Percentiles rank a stretch among this genome's conserved stretches.
These are phyloP conservation scores for Podospora sp. DNA, from an alignment of 495 filamentous ascomycete species.

Conservation along the genomic window DNA sequence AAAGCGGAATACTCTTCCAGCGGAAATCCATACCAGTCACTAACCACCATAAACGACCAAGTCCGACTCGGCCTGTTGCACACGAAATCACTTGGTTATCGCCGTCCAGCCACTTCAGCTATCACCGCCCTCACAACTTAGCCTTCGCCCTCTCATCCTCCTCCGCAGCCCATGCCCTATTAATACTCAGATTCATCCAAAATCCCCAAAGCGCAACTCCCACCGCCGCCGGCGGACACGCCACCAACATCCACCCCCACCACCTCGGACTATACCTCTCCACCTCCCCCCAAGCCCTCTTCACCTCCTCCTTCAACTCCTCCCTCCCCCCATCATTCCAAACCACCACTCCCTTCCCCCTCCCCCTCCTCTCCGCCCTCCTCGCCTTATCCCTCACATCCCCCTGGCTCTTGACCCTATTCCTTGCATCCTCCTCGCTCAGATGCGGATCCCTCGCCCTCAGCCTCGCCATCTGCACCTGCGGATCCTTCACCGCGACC, in stretches of 20 bases:
- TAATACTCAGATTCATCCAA: constrained; percentile 65
- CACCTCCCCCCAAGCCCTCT: constrained; percentile 63
- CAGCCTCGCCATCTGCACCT: constrained; percentile 77
- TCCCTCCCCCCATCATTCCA: constrained; percentile 80
- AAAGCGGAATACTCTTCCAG: no score
- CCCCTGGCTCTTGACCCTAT: constrained; percentile 79
- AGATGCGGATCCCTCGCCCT: constrained; percentile 71
- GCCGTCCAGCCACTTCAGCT: not conserved
- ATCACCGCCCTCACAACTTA: constrained; percentile 53
- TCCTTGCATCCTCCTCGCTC: constrained; percentile 75
- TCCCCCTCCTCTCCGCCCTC: constrained; percentile 62
- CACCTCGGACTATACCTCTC: constrained; percentile 65
- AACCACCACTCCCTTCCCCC: constrained; percentile 69
- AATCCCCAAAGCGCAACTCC: constrained; percentile 66
- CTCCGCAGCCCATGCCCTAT: constrained; percentile 66
- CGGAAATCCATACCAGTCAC: no score
- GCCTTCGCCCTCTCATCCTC: constrained; percentile 67
- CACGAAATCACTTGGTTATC: not conserved
- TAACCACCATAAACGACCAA: no score
- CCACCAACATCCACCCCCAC: constrained; percentile 78
- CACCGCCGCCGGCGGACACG: constrained; percentile 71
- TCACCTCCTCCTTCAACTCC: constrained; percentile 66
- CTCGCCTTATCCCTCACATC: constrained; percentile 80
- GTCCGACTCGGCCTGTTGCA: no score
- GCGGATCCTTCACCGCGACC: constrained; percentile 74